Percentiles rank a stretch among this genome's conserved stretches.
phyloP scores from a whole-genome alignment of 2,329 filamentous ascomycete species.

The Trichoderma endophyticum region DNA sequence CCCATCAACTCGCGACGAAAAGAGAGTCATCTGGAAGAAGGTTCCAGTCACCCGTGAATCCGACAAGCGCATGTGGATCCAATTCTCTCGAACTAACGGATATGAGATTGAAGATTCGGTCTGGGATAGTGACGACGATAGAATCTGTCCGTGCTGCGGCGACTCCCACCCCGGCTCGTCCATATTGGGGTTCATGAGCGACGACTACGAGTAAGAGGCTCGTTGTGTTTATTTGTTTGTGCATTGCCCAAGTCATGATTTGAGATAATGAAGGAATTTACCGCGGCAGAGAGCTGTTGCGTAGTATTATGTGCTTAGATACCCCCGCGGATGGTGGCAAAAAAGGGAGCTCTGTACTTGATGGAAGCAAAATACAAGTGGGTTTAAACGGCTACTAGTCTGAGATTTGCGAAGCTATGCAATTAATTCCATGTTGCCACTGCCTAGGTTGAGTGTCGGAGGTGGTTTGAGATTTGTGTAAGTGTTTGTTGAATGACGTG shows the following conservation, averaged over 20 bases:
- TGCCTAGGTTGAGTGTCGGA: not conserved
- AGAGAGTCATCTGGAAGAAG: conserved; percentile 50
- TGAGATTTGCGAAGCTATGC: not conserved
- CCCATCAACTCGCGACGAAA: conserved; percentile 39
- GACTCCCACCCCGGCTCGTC: conserved; percentile 37
- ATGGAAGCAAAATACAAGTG: conserved; percentile 5
- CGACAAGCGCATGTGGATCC: conserved; percentile 44
- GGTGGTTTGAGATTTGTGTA: not conserved
- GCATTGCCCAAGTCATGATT: not conserved
- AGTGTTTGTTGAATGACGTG: not conserved
- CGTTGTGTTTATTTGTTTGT: not conserved
- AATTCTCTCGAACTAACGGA: conserved; percentile 43
- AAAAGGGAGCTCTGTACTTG: conserved; percentile 11
- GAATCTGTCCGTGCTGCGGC: conserved; percentile 40
- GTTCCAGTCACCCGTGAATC: conserved; percentile 43
- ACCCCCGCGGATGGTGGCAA: conserved; percentile 16
- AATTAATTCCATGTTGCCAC: not conserved
- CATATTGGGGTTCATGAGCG: conserved; percentile 32
- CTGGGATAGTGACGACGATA: conserved; percentile 36
- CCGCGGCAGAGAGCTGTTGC: not conserved
- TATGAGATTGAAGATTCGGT: conserved; percentile 36
- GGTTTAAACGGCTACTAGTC: conserved; percentile 2
- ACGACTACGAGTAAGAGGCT: conserved; percentile 26
- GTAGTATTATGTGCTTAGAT: conserved; percentile 20
- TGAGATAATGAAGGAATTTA: conserved; percentile 18